phyloP scores from a whole-genome alignment of 2,329 filamentous ascomycete genomes.

The Penicillium italicum region DNA sequence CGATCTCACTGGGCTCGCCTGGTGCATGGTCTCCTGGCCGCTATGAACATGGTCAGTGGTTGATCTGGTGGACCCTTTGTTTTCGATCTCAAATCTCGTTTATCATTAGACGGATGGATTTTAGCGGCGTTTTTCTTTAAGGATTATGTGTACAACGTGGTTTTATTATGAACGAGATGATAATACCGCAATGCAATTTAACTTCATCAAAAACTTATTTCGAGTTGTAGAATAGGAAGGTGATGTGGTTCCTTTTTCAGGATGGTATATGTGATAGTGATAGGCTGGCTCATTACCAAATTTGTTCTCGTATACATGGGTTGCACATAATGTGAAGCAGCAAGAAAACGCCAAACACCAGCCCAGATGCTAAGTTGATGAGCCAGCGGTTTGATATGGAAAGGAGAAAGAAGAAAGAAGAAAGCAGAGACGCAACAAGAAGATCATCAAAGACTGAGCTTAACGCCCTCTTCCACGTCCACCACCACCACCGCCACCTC shows the following conservation, averaged over 20 bases:
- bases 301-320: slow-evolving; percentile 10
- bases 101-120: slow-evolving; percentile 12
- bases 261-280: slow-evolving; percentile 12
- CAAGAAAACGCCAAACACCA: slow-evolving; percentile 21
- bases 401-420: slow-evolving; percentile 8
- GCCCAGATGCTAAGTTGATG: slow-evolving; percentile 20
- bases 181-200: slow-evolving; percentile 4
- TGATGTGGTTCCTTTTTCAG: background rate
- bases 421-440: background rate
- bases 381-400: slow-evolving; percentile 11
- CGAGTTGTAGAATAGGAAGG: background rate
- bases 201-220: background rate
- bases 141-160: slow-evolving; percentile 18
- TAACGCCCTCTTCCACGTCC: slow-evolving; percentile 32
- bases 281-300: slow-evolving; percentile 5
- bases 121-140: slow-evolving; percentile 11
- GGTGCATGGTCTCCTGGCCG: slow-evolving; percentile 12
- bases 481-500: slow-evolving; percentile 45
- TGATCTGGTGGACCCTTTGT: slow-evolving; percentile 2
- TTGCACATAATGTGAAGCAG: slow-evolving; percentile 6
- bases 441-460: slow-evolving; percentile 16
- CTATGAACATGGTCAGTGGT: slow-evolving; percentile 24
- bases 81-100: background rate
- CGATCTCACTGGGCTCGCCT: background rate
- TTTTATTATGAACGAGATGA: slow-evolving; percentile 22